Percentiles rank a stretch among this genome's conserved stretches.
phyloP scores from a whole-genome alignment of 495 filamentous ascomycete genomes.

The Talaromyces stipitatus region DNA sequence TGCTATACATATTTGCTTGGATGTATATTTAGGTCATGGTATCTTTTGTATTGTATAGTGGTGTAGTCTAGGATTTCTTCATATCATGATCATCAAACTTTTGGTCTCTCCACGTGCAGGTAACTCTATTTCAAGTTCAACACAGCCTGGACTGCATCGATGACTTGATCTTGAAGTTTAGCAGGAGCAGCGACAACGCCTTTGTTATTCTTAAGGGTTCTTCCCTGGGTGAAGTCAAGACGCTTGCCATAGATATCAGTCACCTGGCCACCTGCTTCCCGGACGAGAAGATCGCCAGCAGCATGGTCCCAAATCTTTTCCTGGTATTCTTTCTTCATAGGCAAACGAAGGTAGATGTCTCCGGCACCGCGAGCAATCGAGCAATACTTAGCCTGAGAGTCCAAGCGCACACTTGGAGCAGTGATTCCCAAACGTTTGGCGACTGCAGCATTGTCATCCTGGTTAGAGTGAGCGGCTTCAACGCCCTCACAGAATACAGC shows the following conservation, averaged over 20 bases:
- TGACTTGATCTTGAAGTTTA: constrained; percentile 65
- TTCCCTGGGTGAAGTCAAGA: constrained; percentile 77
- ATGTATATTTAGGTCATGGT: constrained; percentile 33
- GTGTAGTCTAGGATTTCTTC: constrained; percentile 27
- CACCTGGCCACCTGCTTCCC: constrained; percentile 88
- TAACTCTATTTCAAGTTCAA: constrained; percentile 43
- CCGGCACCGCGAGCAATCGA: constrained; percentile 92
- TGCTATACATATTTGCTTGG: constrained; percentile 23
- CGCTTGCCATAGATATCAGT: constrained; percentile 74
- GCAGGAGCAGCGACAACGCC: constrained; percentile 84
- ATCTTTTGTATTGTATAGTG: constrained; percentile 15
- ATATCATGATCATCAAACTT: constrained; percentile 17
- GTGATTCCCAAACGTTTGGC: constrained; percentile 80
- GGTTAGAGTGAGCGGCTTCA: constrained; percentile 82
- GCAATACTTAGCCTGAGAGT: constrained; percentile 97
- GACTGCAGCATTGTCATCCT: constrained; percentile 78
- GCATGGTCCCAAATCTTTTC: constrained; percentile 99
- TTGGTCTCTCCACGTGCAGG: neutral
- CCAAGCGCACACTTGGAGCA: constrained; percentile 77
- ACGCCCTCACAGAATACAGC: constrained; percentile 95
- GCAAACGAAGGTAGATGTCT: constrained; percentile 87
- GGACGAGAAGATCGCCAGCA: constrained; percentile 88
- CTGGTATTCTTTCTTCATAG: constrained; percentile 75
- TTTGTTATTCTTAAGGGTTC: constrained; percentile 82
- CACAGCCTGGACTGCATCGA: constrained; percentile 76